Conservation (phyloP, 2,329 filamentous ascomycete genomes). For the Helotiales sp. region DNA sequence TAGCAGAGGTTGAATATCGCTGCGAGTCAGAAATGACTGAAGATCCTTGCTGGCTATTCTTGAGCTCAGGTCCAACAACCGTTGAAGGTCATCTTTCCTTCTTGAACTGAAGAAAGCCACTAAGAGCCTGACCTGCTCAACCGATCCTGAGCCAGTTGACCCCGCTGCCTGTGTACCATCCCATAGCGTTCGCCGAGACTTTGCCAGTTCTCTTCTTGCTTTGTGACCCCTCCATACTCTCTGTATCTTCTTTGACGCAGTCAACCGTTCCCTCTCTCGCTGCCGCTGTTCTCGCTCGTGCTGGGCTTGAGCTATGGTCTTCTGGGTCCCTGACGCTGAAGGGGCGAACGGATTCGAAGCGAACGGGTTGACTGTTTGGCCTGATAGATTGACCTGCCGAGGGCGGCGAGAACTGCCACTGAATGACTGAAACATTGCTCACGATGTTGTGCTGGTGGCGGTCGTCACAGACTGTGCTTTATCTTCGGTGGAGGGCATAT, state of each 20-base stretch:
- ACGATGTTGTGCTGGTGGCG: slow-evolving; percentile 15
- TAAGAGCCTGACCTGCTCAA: slow-evolving; percentile 47
- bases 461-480: slow-evolving; percentile 16
- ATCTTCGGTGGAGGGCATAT: slow-evolving; percentile 26
- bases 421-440: slow-evolving; percentile 85
- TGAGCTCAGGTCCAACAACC: slow-evolving; percentile 45
- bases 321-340: slow-evolving; percentile 64
- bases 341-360: slow-evolving; percentile 60
- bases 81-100: slow-evolving; percentile 46
- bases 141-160: slow-evolving; percentile 36
- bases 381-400: slow-evolving; percentile 92
- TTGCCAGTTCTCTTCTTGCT: slow-evolving; percentile 58
- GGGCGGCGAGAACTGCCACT: slow-evolving; percentile 82
- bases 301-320: slow-evolving; percentile 81
- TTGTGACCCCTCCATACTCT: slow-evolving; percentile 78
- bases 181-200: slow-evolving; percentile 59
- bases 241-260: slow-evolving; percentile 74
- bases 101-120: slow-evolving; percentile 49
- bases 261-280: slow-evolving; percentile 74
- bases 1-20: slow-evolving; percentile 26
- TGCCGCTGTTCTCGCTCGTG: slow-evolving; percentile 81
- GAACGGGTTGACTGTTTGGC: slow-evolving; percentile 79
- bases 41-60: slow-evolving; percentile 35
- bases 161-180: slow-evolving; percentile 55
- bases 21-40: slow-evolving; percentile 34